A percentile compares a stretch with the other conserved stretches of the same genome.
Conservation (phyloP, 345 rosid species). For the Angophora floribunda region DNA sequence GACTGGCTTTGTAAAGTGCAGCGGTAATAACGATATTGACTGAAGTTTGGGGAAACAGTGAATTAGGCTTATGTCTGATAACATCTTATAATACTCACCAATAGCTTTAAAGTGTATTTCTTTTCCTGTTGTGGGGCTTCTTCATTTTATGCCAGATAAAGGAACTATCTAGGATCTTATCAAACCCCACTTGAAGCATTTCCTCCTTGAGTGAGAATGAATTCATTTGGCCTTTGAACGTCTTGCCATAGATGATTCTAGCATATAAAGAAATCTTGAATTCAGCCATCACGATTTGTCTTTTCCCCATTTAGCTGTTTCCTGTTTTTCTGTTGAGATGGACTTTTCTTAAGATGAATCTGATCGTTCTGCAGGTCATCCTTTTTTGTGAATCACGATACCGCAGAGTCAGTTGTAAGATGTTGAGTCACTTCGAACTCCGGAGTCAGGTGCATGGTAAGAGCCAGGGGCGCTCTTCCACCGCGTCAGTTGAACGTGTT, state of each 20-base stretch:
- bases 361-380: background rate
- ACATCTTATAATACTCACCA: background rate
- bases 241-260: background rate
- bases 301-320: background rate
- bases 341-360: background rate
- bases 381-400: constrained; percentile 1
- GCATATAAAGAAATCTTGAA: background rate
- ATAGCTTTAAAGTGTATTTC: background rate
- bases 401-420: constrained; percentile 1
- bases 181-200: background rate
- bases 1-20: background rate
- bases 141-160: background rate
- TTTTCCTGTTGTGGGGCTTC: background rate
- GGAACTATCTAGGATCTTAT: background rate
- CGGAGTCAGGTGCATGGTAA: background rate
- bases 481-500: background rate
- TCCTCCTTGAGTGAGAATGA: background rate
- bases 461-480: background rate
- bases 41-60: background rate
- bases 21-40: background rate
- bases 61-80: background rate
- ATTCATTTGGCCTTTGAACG: background rate
- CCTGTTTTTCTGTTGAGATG: background rate
- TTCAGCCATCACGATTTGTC: background rate
- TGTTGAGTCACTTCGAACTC: constrained; percentile 5